Conservation (phyloP, 768 basidiomycete genomes). For the Boletus insuetus region DNA sequence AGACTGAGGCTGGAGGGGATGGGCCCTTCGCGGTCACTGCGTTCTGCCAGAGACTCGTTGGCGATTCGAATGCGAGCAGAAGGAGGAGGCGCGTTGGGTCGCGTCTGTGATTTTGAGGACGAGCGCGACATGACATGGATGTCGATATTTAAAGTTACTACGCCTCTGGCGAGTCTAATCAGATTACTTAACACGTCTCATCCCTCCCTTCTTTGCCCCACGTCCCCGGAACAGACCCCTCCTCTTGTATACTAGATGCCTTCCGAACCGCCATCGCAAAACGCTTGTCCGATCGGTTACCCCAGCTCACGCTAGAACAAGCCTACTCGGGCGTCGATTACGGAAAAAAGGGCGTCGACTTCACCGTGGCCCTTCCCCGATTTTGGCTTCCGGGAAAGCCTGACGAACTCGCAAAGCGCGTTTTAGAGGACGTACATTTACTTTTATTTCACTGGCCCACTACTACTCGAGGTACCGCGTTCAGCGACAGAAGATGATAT, state of each 20-base stretch:
- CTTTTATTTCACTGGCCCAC: too few relatives aligned
- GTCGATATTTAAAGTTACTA: too few relatives aligned
- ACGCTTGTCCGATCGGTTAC: constrained; percentile 61
- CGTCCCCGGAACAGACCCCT: constrained; percentile 55
- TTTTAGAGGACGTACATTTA: constrained; percentile 64
- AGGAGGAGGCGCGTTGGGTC: background rate
- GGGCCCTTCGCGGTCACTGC: constrained; percentile 22
- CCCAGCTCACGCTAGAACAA: constrained; percentile 65
- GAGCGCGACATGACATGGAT: too few relatives aligned
- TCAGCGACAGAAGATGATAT: constrained; percentile 80
- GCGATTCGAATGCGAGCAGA: constrained; percentile 24
- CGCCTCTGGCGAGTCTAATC: too few relatives aligned
- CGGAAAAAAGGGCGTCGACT: constrained; percentile 92
- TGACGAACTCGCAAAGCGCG: constrained; percentile 70
- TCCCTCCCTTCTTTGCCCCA: constrained; percentile 40
- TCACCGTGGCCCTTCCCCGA: constrained; percentile 87
- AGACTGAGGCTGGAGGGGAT: constrained; percentile 31
- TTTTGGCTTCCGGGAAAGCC: constrained; percentile 84
- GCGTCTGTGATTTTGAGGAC: constrained; percentile 22
- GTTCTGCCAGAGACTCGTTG: constrained; percentile 15
- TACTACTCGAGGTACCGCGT: constrained; percentile 71
- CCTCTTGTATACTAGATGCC: constrained; percentile 64
- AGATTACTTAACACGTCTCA: constrained; percentile 8
- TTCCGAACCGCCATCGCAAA: constrained; percentile 83
- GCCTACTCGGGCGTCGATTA: constrained; percentile 85